Conservation (phyloP, 2,329 filamentous ascomycete genomes). For the Juglanconis oblonga region DNA sequence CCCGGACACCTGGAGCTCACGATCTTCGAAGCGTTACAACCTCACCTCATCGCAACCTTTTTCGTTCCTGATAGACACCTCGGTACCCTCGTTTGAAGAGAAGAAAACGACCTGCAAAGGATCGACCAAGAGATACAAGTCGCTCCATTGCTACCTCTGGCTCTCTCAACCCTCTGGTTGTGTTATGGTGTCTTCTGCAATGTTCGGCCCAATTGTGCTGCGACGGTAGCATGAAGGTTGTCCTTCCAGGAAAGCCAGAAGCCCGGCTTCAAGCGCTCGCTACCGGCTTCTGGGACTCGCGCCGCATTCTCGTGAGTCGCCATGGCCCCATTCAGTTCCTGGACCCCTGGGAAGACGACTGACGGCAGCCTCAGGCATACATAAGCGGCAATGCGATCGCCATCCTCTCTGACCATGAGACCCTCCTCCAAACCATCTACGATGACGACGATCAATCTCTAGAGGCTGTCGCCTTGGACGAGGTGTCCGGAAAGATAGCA, state of each 20-base stretch:
- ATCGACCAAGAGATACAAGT: too few relatives aligned
- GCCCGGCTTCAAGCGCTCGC: conserved; percentile 45
- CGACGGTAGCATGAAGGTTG: conserved; percentile 40
- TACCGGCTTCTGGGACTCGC: conserved; percentile 42
- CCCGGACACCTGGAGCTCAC: neutral
- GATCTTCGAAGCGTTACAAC: too few relatives aligned
- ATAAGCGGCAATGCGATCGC: conserved; percentile 86
- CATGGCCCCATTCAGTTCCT: conserved; percentile 3
- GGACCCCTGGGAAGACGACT: neutral
- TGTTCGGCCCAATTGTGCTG: conserved; percentile 11
- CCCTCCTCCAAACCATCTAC: conserved; percentile 86
- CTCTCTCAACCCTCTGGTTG: neutral
- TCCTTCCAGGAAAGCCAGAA: conserved; percentile 48
- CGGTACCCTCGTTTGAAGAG: neutral
- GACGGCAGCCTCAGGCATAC: conserved; percentile 60
- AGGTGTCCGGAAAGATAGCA: conserved; percentile 80
- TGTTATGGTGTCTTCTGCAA: conserved; percentile 4
- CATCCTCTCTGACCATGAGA: conserved; percentile 71
- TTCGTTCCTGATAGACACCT: neutral
- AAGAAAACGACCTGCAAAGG: too few relatives aligned
- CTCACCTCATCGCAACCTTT: neutral
- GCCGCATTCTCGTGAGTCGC: conserved; percentile 33
- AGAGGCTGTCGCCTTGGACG: conserved; percentile 77
- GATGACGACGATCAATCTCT: conserved; percentile 68
- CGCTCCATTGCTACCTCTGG: neutral